A percentile compares a stretch with the other conserved stretches of the same genome.
These are phyloP conservation scores for Juglanconis oblonga DNA, from an alignment of 2,329 filamentous ascomycete genomes.

Conservation along the genomic window DNA sequence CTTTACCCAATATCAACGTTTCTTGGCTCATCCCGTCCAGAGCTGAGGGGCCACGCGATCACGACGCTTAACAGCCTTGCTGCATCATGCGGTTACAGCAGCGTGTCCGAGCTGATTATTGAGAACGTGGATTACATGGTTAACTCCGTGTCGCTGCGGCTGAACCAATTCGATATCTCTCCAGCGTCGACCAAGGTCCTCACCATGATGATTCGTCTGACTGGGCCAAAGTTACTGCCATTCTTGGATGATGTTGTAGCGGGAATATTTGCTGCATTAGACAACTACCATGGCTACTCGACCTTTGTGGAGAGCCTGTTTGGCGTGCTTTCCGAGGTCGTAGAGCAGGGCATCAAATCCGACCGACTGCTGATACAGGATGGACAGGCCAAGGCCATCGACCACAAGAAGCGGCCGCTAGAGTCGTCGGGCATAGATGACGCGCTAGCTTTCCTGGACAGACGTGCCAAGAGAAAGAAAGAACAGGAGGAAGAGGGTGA, in stretches of 20 bases:
- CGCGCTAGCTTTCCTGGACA: slow-evolving; percentile 59
- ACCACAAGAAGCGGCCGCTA: slow-evolving; percentile 40
- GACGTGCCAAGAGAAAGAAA: slow-evolving; percentile 49
- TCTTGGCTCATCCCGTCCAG: slow-evolving; percentile 66
- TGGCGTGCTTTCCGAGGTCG: slow-evolving; percentile 75
- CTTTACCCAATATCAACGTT: slow-evolving; percentile 91
- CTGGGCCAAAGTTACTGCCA: slow-evolving; percentile 76
- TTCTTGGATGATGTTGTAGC: slow-evolving; percentile 89
- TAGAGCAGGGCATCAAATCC: slow-evolving; percentile 72
- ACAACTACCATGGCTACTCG: slow-evolving; percentile 92
- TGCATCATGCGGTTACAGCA: slow-evolving; percentile 67
- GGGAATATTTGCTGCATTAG: slow-evolving; percentile 88
- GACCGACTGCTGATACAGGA: slow-evolving; percentile 46
- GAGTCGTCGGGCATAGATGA: slow-evolving; percentile 37
- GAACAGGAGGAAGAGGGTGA: slow-evolving; percentile 28
- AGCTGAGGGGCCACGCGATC: slow-evolving; percentile 77
- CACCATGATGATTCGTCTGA: slow-evolving; percentile 88
- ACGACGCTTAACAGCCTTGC: slow-evolving; percentile 80
- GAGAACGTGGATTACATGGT: slow-evolving; percentile 96
- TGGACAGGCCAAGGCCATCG: slow-evolving; percentile 30
- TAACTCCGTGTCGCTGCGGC: slow-evolving; percentile 82
- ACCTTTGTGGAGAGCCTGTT: slow-evolving; percentile 83
- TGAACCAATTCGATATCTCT: slow-evolving; percentile 90
- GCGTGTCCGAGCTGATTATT: slow-evolving; percentile 76
- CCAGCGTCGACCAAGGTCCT: slow-evolving; percentile 88